Base-by-base conservation (phyloP, 2,329 filamentous ascomycete genomes). In the Cytospora chrysosperma region DNA sequence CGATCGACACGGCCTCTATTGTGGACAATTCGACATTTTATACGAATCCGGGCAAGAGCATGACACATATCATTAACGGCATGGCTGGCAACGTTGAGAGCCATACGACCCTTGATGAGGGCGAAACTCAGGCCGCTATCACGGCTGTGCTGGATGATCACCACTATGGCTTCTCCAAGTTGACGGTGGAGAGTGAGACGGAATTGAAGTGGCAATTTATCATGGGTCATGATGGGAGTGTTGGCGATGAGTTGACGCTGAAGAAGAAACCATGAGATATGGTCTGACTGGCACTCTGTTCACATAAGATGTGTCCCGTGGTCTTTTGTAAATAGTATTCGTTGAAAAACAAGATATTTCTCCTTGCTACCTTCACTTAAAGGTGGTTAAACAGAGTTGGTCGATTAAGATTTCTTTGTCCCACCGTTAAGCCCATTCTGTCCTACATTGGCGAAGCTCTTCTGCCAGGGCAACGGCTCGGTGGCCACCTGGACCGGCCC, bases 71-170 rank as follows among this genome's bases (percentile, higher is more conserved):
- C 37, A 74, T 80, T 70, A 83, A 83, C 68, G 81, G 81, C n/a
- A 80, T 80, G 75, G 81, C 81, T 3, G 81, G 81, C 26, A 83
- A 83, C 65, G 77, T 83, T 51, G 81, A 83, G 67, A 79, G 76
- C 63, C 81, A 83, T 71, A 77, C 73, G 65, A 75, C 72, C 2
- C 70, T 82, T 17, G 68, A 69, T 56, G 64, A 64, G 3, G 73
- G 72, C 28, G 65, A 79, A 69, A 66, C 66, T 0, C 26, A 73
- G 10, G 69, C 76, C n/a, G 72, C 77, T 63, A 77, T 80, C 50
- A 82, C 81, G 7, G 75, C 75, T 21, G 71, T 78, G 0, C 73
- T 83, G 27, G 78, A 83, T 69, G 73, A 73, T 61, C 69, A 72
- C 49, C 73, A 82, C 67, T 83, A 78, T 63, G 81, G 81, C 8